Percentiles rank a stretch among this genome's conserved stretches.
phyloP scores from a whole-genome alignment of 73 alveolate genomes.

The Uronychia setigera region DNA sequence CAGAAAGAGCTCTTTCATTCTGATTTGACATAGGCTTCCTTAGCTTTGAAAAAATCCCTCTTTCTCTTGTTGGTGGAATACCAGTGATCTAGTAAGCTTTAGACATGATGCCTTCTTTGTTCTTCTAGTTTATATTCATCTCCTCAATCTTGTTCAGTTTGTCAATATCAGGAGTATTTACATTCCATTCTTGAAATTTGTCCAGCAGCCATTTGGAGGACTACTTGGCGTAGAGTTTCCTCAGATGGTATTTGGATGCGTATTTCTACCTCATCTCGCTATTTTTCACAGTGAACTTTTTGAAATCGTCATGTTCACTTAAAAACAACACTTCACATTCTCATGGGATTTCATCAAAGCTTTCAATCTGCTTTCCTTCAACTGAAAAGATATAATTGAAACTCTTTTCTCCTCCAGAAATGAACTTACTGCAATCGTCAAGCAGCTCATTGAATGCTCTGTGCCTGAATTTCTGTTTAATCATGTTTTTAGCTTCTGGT shows the following conservation, averaged over 20 bases:
- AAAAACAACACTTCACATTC: not conserved
- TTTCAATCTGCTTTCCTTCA: not conserved
- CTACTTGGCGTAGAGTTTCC: not conserved
- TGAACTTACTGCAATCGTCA: not conserved
- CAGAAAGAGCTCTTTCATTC: not conserved
- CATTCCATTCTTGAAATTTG: not conserved
- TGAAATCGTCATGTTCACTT: not conserved
- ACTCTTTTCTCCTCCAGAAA: not conserved
- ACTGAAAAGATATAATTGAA: not conserved
- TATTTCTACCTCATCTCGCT: not conserved
- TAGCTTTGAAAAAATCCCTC: not conserved
- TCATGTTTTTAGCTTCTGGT: not conserved
- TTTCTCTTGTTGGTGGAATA: not conserved
- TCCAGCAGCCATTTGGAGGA: conserved; percentile 4
- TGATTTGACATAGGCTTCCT: not conserved
- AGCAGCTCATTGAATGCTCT: not conserved
- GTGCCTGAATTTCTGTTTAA: not conserved
- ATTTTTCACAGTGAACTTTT: too few species aligned
- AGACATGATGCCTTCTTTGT: not conserved
- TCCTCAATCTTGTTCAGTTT: not conserved
- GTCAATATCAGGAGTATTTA: not conserved
- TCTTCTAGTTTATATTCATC: not conserved
- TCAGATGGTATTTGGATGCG: not conserved
- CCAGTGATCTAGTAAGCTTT: not conserved
- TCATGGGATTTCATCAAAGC: not conserved